phyloP scores from a whole-genome alignment of 306 rosid genomes.

The Cucurbita argyrosperma region DNA sequence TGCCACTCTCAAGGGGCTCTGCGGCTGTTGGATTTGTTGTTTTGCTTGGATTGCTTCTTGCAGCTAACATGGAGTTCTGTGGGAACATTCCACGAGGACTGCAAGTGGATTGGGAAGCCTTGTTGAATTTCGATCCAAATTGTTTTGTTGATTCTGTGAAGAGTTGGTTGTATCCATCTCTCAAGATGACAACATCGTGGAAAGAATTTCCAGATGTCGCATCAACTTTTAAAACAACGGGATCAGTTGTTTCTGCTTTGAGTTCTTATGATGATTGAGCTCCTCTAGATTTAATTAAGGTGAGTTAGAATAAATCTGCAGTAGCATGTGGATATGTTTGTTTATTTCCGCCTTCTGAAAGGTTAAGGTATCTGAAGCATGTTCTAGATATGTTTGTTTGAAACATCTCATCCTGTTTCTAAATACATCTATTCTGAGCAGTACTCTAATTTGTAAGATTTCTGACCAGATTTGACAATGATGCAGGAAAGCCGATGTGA shows the following conservation, averaged over 20 bases:
- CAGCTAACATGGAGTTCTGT: constrained; percentile 90
- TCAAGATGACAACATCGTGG: constrained; percentile 76
- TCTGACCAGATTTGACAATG: neutral
- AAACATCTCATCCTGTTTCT: neutral
- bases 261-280: constrained; percentile 49
- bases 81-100: constrained; percentile 67
- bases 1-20: constrained; percentile 95
- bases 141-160: constrained; percentile 60
- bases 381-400: neutral
- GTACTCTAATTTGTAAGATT: neutral
- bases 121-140: constrained; percentile 47
- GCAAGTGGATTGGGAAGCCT: constrained; percentile 97
- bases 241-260: constrained; percentile 82
- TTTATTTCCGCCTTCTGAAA: neutral
- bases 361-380: neutral
- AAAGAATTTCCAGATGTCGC: constrained; percentile 74
- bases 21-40: constrained; percentile 72
- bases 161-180: constrained; percentile 82
- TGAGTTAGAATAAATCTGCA: neutral
- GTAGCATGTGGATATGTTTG: no score
- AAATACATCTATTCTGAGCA: neutral
- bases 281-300: neutral
- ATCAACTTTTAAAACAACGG: constrained; percentile 59
- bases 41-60: constrained; percentile 81
- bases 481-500: constrained; percentile 1